phyloP scores from a whole-genome alignment of 2,329 filamentous ascomycete species.

The Trichoderma atrobrunneum region DNA sequence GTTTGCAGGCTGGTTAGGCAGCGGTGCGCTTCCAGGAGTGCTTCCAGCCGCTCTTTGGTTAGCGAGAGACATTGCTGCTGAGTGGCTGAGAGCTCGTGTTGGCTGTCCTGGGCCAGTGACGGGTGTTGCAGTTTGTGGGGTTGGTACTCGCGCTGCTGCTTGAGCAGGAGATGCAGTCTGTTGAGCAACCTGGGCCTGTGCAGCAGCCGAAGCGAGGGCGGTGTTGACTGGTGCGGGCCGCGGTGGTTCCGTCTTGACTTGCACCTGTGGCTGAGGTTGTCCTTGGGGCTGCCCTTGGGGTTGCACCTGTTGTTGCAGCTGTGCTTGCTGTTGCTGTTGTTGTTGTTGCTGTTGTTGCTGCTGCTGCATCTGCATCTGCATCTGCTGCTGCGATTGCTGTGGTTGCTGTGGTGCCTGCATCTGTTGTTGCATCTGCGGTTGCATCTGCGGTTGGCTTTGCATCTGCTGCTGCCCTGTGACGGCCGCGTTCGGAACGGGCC shows the following conservation, averaged over 20 bases:
- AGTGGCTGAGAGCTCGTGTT: conserved; percentile 47
- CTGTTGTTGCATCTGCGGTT: neutral
- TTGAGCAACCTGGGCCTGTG: conserved; percentile 37
- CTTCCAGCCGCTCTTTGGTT: conserved; percentile 39
- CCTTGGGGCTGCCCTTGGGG: conserved; percentile 23
- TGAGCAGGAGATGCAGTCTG: conserved; percentile 47
- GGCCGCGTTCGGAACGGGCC: conserved; percentile 27
- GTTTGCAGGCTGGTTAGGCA: conserved; percentile 32
- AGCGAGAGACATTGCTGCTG: conserved; percentile 49
- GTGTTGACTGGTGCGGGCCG: conserved; percentile 49
- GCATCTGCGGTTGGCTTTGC: conserved; percentile 22
- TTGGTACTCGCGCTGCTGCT: conserved; percentile 46
- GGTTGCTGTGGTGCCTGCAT: conserved; percentile 14
- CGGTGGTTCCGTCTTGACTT: conserved; percentile 32
- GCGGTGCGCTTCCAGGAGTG: conserved; percentile 34
- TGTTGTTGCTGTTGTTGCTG: conserved; percentile 27
- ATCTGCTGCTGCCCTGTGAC: conserved; percentile 27
- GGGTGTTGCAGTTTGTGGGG: conserved; percentile 45
- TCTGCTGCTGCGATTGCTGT: conserved; percentile 9
- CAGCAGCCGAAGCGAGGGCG: conserved; percentile 38
- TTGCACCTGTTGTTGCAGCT: conserved; percentile 24
- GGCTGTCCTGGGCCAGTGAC: conserved; percentile 36
- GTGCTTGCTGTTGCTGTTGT: conserved; percentile 30
- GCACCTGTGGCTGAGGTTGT: conserved; percentile 20
- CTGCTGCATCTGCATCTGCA: conserved; percentile 21